phyloP scores from a whole-genome alignment of 1,139 yeast species.

The Pichia sp. region DNA sequence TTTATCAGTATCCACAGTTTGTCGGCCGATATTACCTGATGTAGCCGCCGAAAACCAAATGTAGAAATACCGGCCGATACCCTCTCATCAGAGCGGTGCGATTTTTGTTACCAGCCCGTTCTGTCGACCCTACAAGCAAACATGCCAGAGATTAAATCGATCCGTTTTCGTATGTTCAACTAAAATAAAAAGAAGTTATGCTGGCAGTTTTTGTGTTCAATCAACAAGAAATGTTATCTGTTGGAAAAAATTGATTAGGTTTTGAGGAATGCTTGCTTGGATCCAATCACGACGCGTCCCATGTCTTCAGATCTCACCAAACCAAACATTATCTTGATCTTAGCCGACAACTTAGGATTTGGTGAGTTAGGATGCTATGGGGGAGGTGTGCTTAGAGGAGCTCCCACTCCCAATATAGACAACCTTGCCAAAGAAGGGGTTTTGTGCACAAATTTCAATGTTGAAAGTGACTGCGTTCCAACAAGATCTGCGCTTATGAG shows the following conservation, averaged over 20 bases:
- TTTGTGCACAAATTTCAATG: constrained; percentile 5
- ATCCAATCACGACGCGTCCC: no score
- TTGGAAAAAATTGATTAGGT: neutral
- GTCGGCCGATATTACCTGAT: neutral
- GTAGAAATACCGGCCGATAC: neutral
- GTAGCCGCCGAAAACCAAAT: neutral
- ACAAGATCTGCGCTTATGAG: constrained; percentile 2
- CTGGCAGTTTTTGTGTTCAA: no score
- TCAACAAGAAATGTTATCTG: no score
- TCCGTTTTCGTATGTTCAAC: no score
- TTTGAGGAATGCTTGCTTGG: no score
- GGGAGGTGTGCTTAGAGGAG: constrained; percentile 5
- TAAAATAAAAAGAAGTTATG: no score
- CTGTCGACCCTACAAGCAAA: no score
- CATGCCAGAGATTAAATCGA: no score
- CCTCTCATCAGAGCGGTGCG: neutral
- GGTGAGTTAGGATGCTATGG: constrained; percentile 5
- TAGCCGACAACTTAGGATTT: constrained; percentile 4
- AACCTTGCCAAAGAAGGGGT: constrained; percentile 2
- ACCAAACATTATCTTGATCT: constrained; percentile 2
- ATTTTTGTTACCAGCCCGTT: neutral
- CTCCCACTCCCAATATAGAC: constrained; percentile 7
- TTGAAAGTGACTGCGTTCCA: constrained; percentile 7
- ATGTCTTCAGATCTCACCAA: neutral
- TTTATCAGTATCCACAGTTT: no score